These are phyloP conservation scores for Arthrobotrys entomopaga DNA, from an alignment of 2,329 filamentous ascomycete genomes.

Conservation along the genomic window DNA sequence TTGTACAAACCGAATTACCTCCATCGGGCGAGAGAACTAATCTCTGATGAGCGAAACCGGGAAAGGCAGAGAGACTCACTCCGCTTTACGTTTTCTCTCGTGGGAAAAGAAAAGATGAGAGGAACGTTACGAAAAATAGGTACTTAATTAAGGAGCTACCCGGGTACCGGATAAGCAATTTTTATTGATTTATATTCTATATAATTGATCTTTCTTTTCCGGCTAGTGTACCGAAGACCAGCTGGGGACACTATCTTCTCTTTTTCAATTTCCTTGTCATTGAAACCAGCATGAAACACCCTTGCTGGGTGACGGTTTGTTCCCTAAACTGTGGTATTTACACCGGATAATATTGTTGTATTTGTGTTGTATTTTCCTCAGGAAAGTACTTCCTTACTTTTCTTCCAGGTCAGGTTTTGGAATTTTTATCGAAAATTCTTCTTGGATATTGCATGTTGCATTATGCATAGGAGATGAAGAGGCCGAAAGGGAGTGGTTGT, in stretches of 20 bases:
- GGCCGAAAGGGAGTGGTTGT: too few species aligned
- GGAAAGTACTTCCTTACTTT: neutral
- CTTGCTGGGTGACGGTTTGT: neutral
- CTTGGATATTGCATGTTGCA: slow-evolving; percentile 7
- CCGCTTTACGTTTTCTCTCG: too few species aligned
- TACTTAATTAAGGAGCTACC: slow-evolving; percentile 5
- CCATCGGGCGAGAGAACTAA: too few species aligned
- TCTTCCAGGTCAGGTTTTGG: slow-evolving; percentile 4
- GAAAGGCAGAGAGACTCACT: too few species aligned
- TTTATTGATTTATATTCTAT: neutral
- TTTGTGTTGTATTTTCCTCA: slow-evolving; percentile 38
- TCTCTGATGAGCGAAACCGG: too few species aligned
- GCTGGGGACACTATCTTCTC: slow-evolving; percentile 21
- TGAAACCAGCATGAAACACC: slow-evolving; percentile 53
- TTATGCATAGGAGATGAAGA: slow-evolving; percentile 12
- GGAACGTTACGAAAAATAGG: neutral
- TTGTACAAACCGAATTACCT: too few species aligned
- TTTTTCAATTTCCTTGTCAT: slow-evolving; percentile 20
- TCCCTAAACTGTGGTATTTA: slow-evolving; percentile 47
- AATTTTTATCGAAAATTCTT: neutral
- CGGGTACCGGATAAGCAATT: slow-evolving; percentile 18
- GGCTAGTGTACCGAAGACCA: neutral
- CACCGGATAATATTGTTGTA: slow-evolving; percentile 49
- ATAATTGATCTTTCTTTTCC: slow-evolving; percentile 30
- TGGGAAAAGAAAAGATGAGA: neutral